These are phyloP conservation scores for Lactarius vividus DNA, from an alignment of 768 basidiomycete species.

Conservation along the genomic window DNA sequence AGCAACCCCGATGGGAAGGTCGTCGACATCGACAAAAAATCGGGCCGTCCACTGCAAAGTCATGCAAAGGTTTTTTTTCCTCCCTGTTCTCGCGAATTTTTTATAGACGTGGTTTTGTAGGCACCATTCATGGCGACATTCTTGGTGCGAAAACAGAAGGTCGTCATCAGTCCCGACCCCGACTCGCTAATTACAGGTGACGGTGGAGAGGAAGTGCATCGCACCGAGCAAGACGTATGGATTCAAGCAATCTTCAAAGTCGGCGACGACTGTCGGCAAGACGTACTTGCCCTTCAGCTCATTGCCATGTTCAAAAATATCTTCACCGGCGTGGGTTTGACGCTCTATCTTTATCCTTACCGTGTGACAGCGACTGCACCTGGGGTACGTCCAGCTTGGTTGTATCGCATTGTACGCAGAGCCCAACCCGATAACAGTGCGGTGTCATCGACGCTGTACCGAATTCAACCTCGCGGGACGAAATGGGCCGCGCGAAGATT, in stretches of 20 bases:
- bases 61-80: constrained; percentile 79
- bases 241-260: constrained; percentile 99
- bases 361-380: constrained; percentile 96
- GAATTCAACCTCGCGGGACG: constrained; percentile 95
- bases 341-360: constrained; percentile 91
- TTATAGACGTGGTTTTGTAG: constrained; percentile 41
- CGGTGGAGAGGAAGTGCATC: constrained; percentile 55
- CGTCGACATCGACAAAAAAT: constrained; percentile 96
- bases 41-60: constrained; percentile 92
- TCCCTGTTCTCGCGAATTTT: not conserved
- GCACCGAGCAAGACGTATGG: constrained; percentile 67
- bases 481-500: constrained; percentile 98
- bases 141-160: constrained; percentile 87
- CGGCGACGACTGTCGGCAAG: constrained; percentile 98
- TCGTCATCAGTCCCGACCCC: constrained; percentile 65
- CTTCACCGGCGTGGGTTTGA: constrained; percentile 84
- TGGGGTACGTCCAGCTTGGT: constrained; percentile 55
- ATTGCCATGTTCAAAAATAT: constrained; percentile 99
- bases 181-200: constrained; percentile 69
- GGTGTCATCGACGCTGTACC: constrained; percentile 99
- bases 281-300: constrained; percentile 93
- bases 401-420: constrained; percentile 5
- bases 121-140: constrained; percentile 99
- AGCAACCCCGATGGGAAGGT: constrained; percentile 97
- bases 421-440: constrained; percentile 52